Conservation (phyloP, 805 yeast species). For the Saturnispora galanensis region DNA sequence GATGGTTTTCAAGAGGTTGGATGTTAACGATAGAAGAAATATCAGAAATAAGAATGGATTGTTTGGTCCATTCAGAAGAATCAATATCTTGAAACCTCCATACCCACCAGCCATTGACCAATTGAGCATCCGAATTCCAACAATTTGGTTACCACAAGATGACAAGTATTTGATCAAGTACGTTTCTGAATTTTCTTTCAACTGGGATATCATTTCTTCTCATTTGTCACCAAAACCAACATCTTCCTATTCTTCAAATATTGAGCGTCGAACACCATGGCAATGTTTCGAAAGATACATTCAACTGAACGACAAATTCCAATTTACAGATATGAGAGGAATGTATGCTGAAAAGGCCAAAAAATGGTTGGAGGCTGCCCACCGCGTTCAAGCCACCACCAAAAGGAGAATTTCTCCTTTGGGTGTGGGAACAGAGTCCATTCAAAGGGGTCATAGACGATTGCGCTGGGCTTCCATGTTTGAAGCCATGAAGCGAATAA, state of each 20-base stretch:
- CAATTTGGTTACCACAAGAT: slow-evolving; percentile 94
- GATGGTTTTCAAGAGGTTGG: slow-evolving; percentile 39
- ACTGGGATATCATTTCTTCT: slow-evolving; percentile 88
- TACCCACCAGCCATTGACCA: slow-evolving; percentile 79
- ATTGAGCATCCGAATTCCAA: slow-evolving; percentile 76
- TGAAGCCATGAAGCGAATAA: slow-evolving; percentile 85
- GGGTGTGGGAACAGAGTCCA: slow-evolving; percentile 88
- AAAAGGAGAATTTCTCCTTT: slow-evolving; percentile 83
- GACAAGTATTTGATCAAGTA: slow-evolving; percentile 71
- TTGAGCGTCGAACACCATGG: slow-evolving; percentile 97
- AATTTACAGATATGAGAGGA: slow-evolving; percentile 80
- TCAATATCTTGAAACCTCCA: slow-evolving; percentile 73
- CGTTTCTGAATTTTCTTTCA: slow-evolving; percentile 79
- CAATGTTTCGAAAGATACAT: slow-evolving; percentile 95
- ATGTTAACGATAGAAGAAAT: slow-evolving; percentile 32
- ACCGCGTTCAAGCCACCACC: slow-evolving; percentile 77
- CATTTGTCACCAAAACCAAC: slow-evolving; percentile 61
- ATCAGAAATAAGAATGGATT: slow-evolving; percentile 44
- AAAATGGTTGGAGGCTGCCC: slow-evolving; percentile 87
- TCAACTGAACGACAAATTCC: slow-evolving; percentile 83
- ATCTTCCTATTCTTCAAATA: slow-evolving; percentile 68
- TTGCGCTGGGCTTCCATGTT: slow-evolving; percentile 96
- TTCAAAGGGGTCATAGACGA: slow-evolving; percentile 86
- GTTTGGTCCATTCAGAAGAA: slow-evolving; percentile 47
- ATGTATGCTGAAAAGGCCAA: slow-evolving; percentile 75